Percentiles rank a stretch among this genome's conserved stretches.
Evolutionary conservation across 2,329 filamentous ascomycete genomes (phyloP).

Genomic region (Juglanconis sp.): DNA sequence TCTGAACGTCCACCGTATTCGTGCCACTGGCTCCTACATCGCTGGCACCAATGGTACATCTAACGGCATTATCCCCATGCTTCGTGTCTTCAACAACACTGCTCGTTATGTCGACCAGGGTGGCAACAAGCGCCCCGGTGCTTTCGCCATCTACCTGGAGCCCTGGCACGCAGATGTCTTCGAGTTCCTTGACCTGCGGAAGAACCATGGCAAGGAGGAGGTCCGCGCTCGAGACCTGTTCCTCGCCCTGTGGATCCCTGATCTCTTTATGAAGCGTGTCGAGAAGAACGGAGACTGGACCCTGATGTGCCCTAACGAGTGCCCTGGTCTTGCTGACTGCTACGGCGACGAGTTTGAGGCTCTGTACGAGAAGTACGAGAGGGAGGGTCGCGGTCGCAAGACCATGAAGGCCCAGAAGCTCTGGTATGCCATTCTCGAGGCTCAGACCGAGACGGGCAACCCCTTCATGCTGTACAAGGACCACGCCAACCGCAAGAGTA

Average conservation of each 20-base stretch:
- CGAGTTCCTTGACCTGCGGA: conserved; percentile 93
- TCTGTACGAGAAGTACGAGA: conserved; percentile 90
- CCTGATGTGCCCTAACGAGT: conserved; percentile 96
- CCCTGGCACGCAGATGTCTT: conserved; percentile 99
- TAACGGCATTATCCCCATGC: conserved; percentile 96
- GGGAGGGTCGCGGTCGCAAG: conserved; percentile 79
- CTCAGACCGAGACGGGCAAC: conserved; percentile 97
- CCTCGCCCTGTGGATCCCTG: conserved; percentile 96
- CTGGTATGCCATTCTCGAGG: conserved; percentile 97
- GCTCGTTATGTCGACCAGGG: conserved; percentile 98
- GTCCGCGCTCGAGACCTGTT: conserved; percentile 95
- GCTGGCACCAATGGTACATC: conserved; percentile 97
- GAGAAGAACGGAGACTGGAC: conserved; percentile 97
- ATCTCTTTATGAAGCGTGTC: conserved; percentile 99
- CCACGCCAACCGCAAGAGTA: conserved; percentile 96
- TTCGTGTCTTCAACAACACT: conserved; percentile 98
- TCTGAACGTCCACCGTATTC: conserved; percentile 93
- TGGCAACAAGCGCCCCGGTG: conserved; percentile 97
- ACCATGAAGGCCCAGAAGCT: conserved; percentile 98
- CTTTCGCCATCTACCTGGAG: conserved; percentile 98
- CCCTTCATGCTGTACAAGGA: conserved; percentile 99
- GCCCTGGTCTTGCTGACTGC: conserved; percentile 88
- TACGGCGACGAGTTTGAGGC: conserved; percentile 97
- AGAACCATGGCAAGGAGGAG: conserved; percentile 99
- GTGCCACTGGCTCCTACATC: conserved; percentile 96